Evolutionary conservation across 1,284 basidiomycete species (phyloP), one percentile per base, ranked within the genome.

Genomic region (Pyrrhoderma noxium): DNA sequence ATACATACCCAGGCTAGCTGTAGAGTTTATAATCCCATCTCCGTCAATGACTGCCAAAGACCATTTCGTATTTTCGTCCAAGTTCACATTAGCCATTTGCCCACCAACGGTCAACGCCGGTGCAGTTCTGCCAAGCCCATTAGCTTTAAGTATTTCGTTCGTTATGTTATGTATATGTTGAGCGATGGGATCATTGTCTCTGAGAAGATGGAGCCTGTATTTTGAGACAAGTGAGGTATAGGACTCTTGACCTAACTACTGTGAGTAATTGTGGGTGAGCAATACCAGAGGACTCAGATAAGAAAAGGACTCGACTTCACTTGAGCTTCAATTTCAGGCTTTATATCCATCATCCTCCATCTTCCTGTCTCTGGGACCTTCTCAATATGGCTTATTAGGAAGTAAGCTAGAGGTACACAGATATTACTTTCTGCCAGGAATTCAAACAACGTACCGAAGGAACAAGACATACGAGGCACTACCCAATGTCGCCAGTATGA

Each of bases 31-130:
- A 5, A 79, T 74, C 38, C 75, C 76, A 19, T 70, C 70, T 59
- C 93, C 87, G 55, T 90, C 75, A 48, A 95, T 85, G 0, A 96
- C 91, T 47, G 89, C 73, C 0, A 96, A 76, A 58, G 88, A 74
- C 84, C 85, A 89, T 57, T 27, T 43, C 23, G 5, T n/a, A n/a
- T 22, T 16, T 27, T 35, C 43, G n/a, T n/a, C n/a, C n/a, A n/a
- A n/a, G n/a, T n/a, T 22, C 31, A 14, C 27, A 8, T 3, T 16
- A 37, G 18, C 8, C 8, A 8, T 14, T 14, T 0, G 46, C 14
- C 22, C 40, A 19, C 51, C 67, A 41, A 74, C 13, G 46, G 3
- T 13, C 23, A 22, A 16, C 16, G 46, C 4, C 36, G 8, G 13
- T 22, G 18, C 74, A 37, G 89, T 68, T 5, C 68, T 61, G 0